Percentiles rank a stretch among this genome's conserved stretches.
Evolutionary conservation across 805 yeast genomes (phyloP).

Genomic region (Tetrapisispora pingtungensis): DNA sequence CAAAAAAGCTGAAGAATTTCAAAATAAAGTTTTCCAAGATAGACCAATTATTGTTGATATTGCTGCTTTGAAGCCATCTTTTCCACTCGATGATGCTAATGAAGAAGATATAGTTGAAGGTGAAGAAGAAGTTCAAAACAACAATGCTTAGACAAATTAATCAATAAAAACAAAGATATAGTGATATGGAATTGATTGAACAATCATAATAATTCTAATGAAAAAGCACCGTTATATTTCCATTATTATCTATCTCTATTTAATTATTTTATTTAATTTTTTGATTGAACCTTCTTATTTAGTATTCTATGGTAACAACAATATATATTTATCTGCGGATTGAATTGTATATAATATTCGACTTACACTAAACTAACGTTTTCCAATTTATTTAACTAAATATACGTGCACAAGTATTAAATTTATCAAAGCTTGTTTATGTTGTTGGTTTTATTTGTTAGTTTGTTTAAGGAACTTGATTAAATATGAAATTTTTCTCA

Average conservation of each 20-base stretch:
- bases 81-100: slow-evolving; percentile 18
- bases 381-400: neutral
- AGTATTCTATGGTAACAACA: too few relatives aligned
- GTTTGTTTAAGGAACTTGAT: too few relatives aligned
- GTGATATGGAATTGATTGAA: too few relatives aligned
- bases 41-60: slow-evolving; percentile 56
- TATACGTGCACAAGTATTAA: neutral
- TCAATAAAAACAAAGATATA: too few relatives aligned
- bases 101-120: slow-evolving; percentile 3
- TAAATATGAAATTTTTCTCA: too few relatives aligned
- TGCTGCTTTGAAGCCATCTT: slow-evolving; percentile 41
- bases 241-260: neutral
- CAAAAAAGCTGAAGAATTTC: slow-evolving; percentile 56
- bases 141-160: neutral
- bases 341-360: neutral
- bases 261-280: neutral
- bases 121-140: neutral
- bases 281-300: neutral
- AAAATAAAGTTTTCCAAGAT: slow-evolving; percentile 58
- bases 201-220: too few relatives aligned
- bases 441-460: too few relatives aligned
- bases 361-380: neutral
- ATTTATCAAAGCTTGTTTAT: too few relatives aligned
- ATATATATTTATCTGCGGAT: too few relatives aligned
- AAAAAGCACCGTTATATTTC: too few relatives aligned